Evolutionary conservation across 768 basidiomycete species (phyloP).

Genomic region (Termitomyces sp.): DNA sequence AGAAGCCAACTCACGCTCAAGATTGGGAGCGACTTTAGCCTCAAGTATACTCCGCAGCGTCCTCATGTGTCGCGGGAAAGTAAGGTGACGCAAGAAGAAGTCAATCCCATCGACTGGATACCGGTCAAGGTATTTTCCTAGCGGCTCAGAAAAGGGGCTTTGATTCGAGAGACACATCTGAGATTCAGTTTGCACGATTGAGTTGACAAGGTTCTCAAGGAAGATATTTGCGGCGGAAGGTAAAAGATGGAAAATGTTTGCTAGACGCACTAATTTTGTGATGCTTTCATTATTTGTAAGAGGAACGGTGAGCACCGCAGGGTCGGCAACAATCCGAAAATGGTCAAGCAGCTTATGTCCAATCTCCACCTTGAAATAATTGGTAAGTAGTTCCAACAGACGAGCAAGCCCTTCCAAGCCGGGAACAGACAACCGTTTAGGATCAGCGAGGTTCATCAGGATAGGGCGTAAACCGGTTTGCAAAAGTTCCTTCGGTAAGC

Average conservation of each 20-base stretch:
- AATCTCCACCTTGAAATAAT: constrained; percentile 99
- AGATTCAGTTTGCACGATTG: constrained; percentile 88
- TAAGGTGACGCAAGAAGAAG: constrained; percentile 78
- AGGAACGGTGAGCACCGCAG: constrained; percentile 76
- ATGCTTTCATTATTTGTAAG: constrained; percentile 87
- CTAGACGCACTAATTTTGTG: constrained; percentile 87
- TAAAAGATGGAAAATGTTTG: constrained; percentile 95
- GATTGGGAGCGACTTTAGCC: constrained; percentile 69
- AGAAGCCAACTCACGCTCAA: constrained; percentile 63
- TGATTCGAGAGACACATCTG: constrained; percentile 84
- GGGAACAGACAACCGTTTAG: constrained; percentile 86
- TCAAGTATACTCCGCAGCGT: constrained; percentile 82
- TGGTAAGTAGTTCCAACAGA: constrained; percentile 88
- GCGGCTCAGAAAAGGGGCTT: constrained; percentile 90
- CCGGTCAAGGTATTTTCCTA: constrained; percentile 87
- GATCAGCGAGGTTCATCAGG: constrained; percentile 95
- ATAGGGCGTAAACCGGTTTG: constrained; percentile 96
- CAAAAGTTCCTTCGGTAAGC: constrained; percentile 90
- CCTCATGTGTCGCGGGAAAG: constrained; percentile 71
- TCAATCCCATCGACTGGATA: constrained; percentile 84
- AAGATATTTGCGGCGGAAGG: constrained; percentile 92
- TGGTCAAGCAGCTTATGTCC: constrained; percentile 96
- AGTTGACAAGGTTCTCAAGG: constrained; percentile 79
- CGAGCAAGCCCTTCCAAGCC: constrained; percentile 93
- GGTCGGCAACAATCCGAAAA: constrained; percentile 88